A percentile compares a stretch with the other conserved stretches of the same genome.
Evolutionary conservation across 2,329 filamentous ascomycete species (phyloP).

Genomic region (Colletotrichum agaves): DNA sequence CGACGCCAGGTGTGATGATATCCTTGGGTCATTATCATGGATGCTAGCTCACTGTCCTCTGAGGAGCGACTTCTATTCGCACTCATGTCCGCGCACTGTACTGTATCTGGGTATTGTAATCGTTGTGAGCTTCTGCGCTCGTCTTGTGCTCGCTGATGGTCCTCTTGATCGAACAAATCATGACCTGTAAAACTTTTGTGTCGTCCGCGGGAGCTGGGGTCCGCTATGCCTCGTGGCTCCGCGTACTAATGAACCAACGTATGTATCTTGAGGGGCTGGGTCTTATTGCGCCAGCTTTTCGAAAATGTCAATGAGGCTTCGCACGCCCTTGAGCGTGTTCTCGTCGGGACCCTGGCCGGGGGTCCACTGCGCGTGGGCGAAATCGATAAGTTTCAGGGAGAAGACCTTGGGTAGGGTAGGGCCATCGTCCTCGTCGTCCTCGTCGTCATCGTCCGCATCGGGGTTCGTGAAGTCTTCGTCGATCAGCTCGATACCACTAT

Average conservation of each 20-base stretch:
- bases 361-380: constrained; percentile 90
- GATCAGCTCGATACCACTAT: constrained; percentile 62
- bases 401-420: constrained; percentile 72
- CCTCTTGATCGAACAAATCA: constrained; percentile 20
- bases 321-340: constrained; percentile 80
- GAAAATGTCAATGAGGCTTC: constrained; percentile 77
- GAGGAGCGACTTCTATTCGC: constrained; percentile 32
- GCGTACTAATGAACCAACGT: constrained; percentile 10
- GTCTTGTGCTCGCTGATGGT: constrained; percentile 23
- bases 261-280: neutral
- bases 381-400: constrained; percentile 91
- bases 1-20: constrained; percentile 33
- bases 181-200: constrained; percentile 18
- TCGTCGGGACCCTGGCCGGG: constrained; percentile 87
- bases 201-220: constrained; percentile 1
- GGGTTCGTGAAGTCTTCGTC: constrained; percentile 42
- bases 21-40: constrained; percentile 34
- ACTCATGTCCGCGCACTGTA: constrained; percentile 21
- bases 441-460: constrained; percentile 42
- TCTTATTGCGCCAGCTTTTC: constrained; percentile 64
- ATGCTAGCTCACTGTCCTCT: constrained; percentile 30
- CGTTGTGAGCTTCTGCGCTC: constrained; percentile 21
- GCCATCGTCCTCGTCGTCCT: constrained; percentile 59
- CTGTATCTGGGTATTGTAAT: constrained; percentile 35
- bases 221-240: constrained; percentile 8